Evolutionary conservation across 2,329 filamentous ascomycete species (phyloP), one percentile per base, ranked within the genome.

Genomic region (Chaetomiaceae sp.): DNA sequence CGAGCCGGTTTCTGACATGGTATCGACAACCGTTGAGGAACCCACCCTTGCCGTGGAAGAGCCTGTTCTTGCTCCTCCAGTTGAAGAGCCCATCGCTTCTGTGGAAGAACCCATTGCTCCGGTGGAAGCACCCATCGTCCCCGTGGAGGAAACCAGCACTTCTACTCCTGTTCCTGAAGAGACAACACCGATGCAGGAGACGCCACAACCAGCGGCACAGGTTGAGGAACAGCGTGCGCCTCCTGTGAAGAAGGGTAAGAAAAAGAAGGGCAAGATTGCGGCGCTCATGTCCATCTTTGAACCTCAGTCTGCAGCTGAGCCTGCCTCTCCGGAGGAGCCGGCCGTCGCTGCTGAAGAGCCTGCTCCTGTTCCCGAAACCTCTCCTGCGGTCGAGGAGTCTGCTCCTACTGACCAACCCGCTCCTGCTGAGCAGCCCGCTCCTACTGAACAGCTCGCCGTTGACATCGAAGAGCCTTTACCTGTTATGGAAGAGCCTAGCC

Each of bases 191-290:
- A 23, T 13, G 5, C 32, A 23, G 8, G 48, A 40, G 40, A 37
- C 32, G 8, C 23, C 42, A 2, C 44, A 46, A 25, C 38, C 50
- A 46, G 34, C 33, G 34, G 11, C 32, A 11, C 30, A 32, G 43
- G 16, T 9, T n/a, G 33, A 40, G 16, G 34, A 45, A 3, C 29
- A 42, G 4, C 5, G 4, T 10, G 43, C 29, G 2, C 37, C 20
- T 5, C 54, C 51, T 5, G 61, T 56, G 41, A 61, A 68, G 57
- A 53, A 53, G 23, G 5, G 3, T 25, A 44, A 48, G 37, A 36
- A 48, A 18, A 37, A 38, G 48, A 62, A 64, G 51, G 56, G 60
- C 57, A 50, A 37, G 11, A 42, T 42, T 21, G 30, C 44, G 23
- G 33, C 45, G 16, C 45, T 48, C 34, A 48, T 48, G 45, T 48